These are phyloP conservation scores for Bruguiera sexangula DNA, from an alignment of 345 rosid genomes.

Conservation along the genomic window DNA sequence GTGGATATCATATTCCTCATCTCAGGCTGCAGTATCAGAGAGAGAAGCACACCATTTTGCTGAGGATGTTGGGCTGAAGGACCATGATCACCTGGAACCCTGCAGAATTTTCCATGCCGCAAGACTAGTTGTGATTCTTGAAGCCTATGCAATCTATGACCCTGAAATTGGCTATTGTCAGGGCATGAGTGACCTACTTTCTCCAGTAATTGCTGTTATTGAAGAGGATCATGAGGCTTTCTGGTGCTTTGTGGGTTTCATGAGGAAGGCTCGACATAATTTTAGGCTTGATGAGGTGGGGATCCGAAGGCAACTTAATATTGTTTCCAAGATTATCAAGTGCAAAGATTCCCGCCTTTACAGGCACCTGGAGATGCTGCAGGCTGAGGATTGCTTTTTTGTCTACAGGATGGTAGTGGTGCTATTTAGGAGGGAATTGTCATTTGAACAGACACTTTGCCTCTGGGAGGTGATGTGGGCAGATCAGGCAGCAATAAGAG, in stretches of 20 bases:
- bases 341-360: conserved; percentile 82
- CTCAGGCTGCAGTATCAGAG: conserved; percentile 63
- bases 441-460: conserved; percentile 75
- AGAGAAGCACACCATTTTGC: conserved; percentile 60
- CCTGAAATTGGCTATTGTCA: conserved; percentile 97
- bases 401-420: conserved; percentile 98
- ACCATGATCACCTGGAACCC: conserved; percentile 74
- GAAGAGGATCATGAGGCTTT: conserved; percentile 84
- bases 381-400: conserved; percentile 95
- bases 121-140: conserved; percentile 82
- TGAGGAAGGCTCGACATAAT: conserved; percentile 95
- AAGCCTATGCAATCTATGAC: conserved; percentile 87
- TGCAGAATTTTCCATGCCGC: conserved; percentile 86
- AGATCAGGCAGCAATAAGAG: conserved; percentile 90
- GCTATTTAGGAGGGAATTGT: conserved; percentile 78
- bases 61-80: conserved; percentile 70
- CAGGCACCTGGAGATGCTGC: conserved; percentile 80
- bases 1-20: conserved; percentile 57
- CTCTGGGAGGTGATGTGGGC: conserved; percentile 99
- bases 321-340: conserved; percentile 83
- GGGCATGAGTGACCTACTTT: conserved; percentile 97
- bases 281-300: conserved; percentile 93
- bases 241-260: conserved; percentile 95
- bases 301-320: conserved; percentile 76
- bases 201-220: conserved; percentile 77